phyloP scores from a whole-genome alignment of 345 rosid genomes.

The Stellera chamaejasme region DNA sequence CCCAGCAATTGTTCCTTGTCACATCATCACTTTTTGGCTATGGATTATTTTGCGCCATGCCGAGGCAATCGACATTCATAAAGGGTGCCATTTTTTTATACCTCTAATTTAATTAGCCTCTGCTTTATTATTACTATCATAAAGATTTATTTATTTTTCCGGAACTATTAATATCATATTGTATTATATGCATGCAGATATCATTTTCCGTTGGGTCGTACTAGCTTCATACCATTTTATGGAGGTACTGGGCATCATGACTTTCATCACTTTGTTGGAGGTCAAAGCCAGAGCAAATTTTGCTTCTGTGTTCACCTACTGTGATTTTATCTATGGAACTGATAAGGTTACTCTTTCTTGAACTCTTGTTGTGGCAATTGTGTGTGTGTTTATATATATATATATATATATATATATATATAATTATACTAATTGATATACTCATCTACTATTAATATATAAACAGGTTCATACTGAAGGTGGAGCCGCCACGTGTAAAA shows the following conservation, averaged over 20 bases:
- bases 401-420: no score
- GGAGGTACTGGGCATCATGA: conserved; percentile 90
- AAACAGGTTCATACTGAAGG: no score
- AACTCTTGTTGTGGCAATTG: no score
- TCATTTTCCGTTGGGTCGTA: conserved; percentile 60
- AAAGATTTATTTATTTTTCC: no score
- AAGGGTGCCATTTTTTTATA: conserved; percentile 45
- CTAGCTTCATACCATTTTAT: conserved; percentile 68
- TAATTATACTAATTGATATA: no score
- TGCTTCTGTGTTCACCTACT: conserved; percentile 82
- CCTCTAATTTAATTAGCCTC: not conserved
- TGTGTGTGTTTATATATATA: no score
- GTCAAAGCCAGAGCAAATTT: conserved; percentile 86
- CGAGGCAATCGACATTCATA: conserved; percentile 80
- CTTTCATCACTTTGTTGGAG: conserved; percentile 84
- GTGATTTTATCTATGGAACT: conserved; percentile 78
- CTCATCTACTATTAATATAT: no score
- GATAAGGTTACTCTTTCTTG: conserved; percentile 41
- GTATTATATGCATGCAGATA: conserved; percentile 54
- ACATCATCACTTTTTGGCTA: conserved; percentile 71
- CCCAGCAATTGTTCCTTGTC: conserved; percentile 80
- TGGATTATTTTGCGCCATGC: conserved; percentile 80
- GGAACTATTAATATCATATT: no score
- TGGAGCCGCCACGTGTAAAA: no score
- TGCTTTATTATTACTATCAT: conserved; percentile 2